phyloP scores from a whole-genome alignment of 1,139 yeast species.

The Lodderomyces orthopsilosis region DNA sequence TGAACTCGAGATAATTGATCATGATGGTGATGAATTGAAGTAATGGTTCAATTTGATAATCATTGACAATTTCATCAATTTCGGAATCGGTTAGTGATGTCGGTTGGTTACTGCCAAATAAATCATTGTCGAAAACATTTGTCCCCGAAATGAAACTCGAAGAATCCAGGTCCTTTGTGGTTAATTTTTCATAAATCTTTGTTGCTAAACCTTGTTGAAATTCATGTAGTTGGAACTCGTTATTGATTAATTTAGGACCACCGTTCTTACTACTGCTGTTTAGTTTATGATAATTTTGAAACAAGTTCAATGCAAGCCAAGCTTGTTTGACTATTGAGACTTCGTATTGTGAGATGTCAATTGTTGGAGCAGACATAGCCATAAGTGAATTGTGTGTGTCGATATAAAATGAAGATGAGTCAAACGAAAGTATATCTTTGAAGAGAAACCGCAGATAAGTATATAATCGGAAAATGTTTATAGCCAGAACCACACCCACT shows the following conservation, averaged over 20 bases:
- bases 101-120: not conserved
- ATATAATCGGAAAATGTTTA: no score
- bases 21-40: constrained; percentile 20
- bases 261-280: not conserved
- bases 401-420: no score
- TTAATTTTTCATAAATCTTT: not conserved
- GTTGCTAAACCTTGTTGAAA: constrained; percentile 4
- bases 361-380: not conserved
- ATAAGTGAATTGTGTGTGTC: not conserved
- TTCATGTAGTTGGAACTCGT: not conserved
- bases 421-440: no score
- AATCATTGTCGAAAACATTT: not conserved
- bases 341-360: constrained; percentile 16
- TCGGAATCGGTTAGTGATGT: constrained; percentile 5
- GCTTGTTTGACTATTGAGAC: constrained; percentile 14
- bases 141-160: not conserved
- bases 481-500: no score
- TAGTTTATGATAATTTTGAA: not conserved
- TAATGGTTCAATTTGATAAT: constrained; percentile 20
- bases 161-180: not conserved
- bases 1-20: constrained; percentile 17
- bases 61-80: constrained; percentile 13
- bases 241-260: not conserved
- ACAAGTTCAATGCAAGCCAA: constrained; percentile 16
- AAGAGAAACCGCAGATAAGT: no score